Base-by-base conservation (phyloP, 2,329 filamentous ascomycete genomes). In the Alternaria dauci region DNA sequence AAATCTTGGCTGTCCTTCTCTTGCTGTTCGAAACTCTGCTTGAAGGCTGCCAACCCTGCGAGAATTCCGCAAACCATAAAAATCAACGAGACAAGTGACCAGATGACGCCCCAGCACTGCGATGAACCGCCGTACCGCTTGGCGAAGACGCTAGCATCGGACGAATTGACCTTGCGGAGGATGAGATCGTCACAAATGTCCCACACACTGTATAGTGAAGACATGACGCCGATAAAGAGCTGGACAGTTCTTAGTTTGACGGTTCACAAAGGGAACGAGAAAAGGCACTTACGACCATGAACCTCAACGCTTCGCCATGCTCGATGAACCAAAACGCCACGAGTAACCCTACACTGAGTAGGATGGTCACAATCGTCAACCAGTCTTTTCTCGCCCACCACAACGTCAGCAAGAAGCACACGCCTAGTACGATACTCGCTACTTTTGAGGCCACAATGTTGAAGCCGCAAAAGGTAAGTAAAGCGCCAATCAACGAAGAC, bases 121-220 rank as follows among this genome's bases (percentile, higher is more conserved):
- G 90, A 92, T 0, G 90, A 93, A 36, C 91, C 91, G 11, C 91
- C 91, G 68, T 94, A 94, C 23, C 88, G 84, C 78, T 92, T 84
- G 8, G 91, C 91, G 69, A 94, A 94, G 30, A 93, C 89, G 67
- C 89, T 91, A 6, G 91, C 91, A 73, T 94, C 91, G 5, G 90
- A 93, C 23, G 85, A 88, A 77, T 94, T 93, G 52, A 94, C 90
- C 79, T 93, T 94, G 59, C 91, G 86, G 5, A 93, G 81, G 67
- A 94, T 93, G 32, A 94, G 82, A 68, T 94, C 91, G 72, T 94
- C 91, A 77, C 90, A 93, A 68, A 94, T 94, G 81, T 94, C 91
- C 91, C 91, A 94, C 5, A 91, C 90, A 66, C 89, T 91, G 78
- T 94, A 94, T 1, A 94, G 84, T 2, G 88, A 89, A 7, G 88